Evolutionary conservation across 805 yeast genomes (phyloP).

Genomic region (Hanseniaspora jakobsenii): DNA sequence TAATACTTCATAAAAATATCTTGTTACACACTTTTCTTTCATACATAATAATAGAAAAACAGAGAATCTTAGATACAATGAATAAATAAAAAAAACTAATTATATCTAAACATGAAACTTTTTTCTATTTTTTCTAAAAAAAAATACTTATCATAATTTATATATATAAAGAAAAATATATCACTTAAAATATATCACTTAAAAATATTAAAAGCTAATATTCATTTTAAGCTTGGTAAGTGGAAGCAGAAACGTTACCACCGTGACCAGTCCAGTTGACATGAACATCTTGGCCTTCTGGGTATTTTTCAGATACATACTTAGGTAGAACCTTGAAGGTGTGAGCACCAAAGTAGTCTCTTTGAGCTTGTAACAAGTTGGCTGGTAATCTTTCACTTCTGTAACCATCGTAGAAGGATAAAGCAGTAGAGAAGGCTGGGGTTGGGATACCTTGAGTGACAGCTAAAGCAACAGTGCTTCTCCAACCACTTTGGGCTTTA

Average conservation of each 20-base stretch:
- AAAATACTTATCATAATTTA: no score
- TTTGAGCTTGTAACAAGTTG: conserved; percentile 96
- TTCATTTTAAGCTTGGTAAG: conserved; percentile 66
- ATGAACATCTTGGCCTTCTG: conserved; percentile 75
- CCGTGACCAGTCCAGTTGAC: conserved; percentile 99
- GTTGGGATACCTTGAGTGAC: conserved; percentile 85
- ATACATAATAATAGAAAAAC: no score
- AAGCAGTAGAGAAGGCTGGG: conserved; percentile 94
- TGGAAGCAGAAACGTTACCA: conserved; percentile 92
- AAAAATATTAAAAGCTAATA: neutral
- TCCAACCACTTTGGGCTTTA: conserved; percentile 94
- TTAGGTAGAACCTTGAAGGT: conserved; percentile 93
- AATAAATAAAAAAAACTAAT: no score
- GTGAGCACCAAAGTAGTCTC: conserved; percentile 99
- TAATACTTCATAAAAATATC: no score
- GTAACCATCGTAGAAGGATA: conserved; percentile 97
- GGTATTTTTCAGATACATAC: conserved; percentile 59
- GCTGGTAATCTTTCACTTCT: conserved; percentile 94
- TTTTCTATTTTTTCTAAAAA: no score
- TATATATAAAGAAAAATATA: no score
- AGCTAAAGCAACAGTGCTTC: conserved; percentile 70
- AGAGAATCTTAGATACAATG: no score
- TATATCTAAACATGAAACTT: neutral
- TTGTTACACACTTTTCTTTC: no score
- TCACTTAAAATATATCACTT: no score